These are phyloP conservation scores for Strigomonas oncopelti DNA, from an alignment of 208 protist species.

Conservation along the genomic window DNA sequence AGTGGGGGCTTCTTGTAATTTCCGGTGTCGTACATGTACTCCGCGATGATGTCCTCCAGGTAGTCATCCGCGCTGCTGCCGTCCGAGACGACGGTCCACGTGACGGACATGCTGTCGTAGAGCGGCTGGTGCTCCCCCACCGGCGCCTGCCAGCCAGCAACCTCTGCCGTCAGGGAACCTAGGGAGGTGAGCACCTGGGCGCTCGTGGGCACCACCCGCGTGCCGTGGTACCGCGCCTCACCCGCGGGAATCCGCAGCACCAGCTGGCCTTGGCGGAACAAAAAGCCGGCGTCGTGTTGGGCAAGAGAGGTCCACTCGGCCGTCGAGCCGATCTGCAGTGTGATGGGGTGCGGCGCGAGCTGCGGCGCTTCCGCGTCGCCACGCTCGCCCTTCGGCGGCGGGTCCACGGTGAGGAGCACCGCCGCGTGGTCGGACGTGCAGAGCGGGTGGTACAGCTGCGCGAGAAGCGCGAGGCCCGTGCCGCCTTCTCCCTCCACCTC, in stretches of 20 bases:
- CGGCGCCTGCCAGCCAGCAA: not conserved
- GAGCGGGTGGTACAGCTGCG: not conserved
- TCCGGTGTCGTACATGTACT: constrained; percentile 59
- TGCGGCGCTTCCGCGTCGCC: too few relatives aligned
- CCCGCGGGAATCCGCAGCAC: constrained; percentile 44
- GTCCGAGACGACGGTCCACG: constrained; percentile 61
- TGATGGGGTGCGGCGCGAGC: not conserved
- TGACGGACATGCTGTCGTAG: constrained; percentile 16
- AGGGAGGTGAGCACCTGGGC: constrained; percentile 34
- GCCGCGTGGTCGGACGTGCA: not conserved
- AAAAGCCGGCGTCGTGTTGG: not conserved
- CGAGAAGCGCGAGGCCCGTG: not conserved
- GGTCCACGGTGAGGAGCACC: constrained; percentile 16
- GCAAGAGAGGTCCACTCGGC: constrained; percentile 5
- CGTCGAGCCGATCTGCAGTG: not conserved
- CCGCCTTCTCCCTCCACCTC: not conserved
- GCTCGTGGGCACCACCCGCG: constrained; percentile 29
- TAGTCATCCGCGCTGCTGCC: constrained; percentile 63
- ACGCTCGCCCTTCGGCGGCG: too few relatives aligned
- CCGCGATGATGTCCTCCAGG: constrained; percentile 54
- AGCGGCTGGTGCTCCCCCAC: not conserved
- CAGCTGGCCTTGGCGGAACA: constrained; percentile 57
- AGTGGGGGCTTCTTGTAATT: constrained; percentile 26
- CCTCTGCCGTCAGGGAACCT: constrained; percentile 36
- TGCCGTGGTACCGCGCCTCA: constrained; percentile 22